Base-by-base conservation (phyloP, 345 rosid genomes). In the Salix koriyanagi region DNA sequence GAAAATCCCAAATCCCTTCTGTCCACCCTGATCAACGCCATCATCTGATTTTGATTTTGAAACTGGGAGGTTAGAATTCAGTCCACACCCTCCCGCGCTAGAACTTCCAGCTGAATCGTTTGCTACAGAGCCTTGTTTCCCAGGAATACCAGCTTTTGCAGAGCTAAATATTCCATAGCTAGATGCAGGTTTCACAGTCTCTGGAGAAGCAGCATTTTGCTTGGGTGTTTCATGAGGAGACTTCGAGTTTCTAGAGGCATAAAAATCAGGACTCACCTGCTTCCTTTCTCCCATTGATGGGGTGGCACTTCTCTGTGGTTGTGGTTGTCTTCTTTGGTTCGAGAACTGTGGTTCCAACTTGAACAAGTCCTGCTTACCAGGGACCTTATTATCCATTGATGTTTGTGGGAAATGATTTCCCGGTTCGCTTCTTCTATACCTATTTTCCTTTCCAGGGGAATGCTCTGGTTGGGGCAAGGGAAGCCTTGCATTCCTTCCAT, bases 131-230 rank as follows among this genome's bases (percentile, higher is more conserved):
- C 75, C 81, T 50, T 72, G 83, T 37, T 77, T 76, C 6, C 74
- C 61, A 32, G 80, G 68, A 36, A 58, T 23, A 73, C 67, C 79
- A 56, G 75, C 62, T 16, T 69, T 83, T 19, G 84, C 68, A 74
- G 80, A 75, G 78, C 96, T 94, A 83, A 92, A 88, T 65, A 85
- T 80, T 54, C 97, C 97, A 82, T 76, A 91, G 80, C 90, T 69
- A 58, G 83, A 77, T 21, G 82, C 41, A 15, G 75, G 70, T 23
- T 74, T 75, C 48, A 65, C 71, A 13, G 86, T 70, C 72, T 66
- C 23, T 48, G 12, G 58, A 37, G 80, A 61, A 28, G 28, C 56
- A 65, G 67, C n/a, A 1, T 65, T 75, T n/a, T 73, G 85, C 82
- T 75, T 78, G 32, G 42, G 78, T 65, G 69, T 64, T 48, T 79